These are phyloP conservation scores for Colletotrichum sp. DNA, from an alignment of 2,329 filamentous ascomycete species.

Conservation along the genomic window DNA sequence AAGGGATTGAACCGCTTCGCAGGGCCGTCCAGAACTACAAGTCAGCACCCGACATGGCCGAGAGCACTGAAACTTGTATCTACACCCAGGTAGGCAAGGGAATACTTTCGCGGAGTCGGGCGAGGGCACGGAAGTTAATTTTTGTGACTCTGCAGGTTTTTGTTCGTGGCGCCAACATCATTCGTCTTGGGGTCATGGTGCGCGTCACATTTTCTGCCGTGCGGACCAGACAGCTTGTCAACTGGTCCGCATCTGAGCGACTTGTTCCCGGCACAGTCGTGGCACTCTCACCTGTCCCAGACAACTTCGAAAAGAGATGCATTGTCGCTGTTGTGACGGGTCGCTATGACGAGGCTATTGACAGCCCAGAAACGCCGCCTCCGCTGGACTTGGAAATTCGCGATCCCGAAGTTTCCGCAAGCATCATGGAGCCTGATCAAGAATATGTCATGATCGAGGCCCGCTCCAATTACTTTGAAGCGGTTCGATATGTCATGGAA, in stretches of 20 bases:
- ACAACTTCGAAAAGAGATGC: constrained; percentile 70
- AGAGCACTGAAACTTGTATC: constrained; percentile 63
- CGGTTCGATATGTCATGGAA: constrained; percentile 72
- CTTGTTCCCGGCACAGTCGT: constrained; percentile 59
- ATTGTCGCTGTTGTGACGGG: constrained; percentile 76
- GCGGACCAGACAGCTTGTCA: constrained; percentile 68
- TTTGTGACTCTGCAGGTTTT: neutral
- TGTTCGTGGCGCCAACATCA: neutral
- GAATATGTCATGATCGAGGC: constrained; percentile 83
- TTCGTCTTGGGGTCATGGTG: constrained; percentile 64
- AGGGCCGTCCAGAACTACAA: constrained; percentile 66
- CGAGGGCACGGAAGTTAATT: neutral
- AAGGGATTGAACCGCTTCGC: constrained; percentile 72
- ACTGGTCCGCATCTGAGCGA: constrained; percentile 63
- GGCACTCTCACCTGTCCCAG: constrained; percentile 53
- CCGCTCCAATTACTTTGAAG: constrained; percentile 77
- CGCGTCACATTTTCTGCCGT: constrained; percentile 74
- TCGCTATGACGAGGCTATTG: neutral
- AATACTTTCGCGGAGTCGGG: neutral
- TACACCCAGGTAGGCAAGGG: constrained; percentile 68
- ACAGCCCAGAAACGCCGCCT: neutral
- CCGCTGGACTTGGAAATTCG: constrained; percentile 58
- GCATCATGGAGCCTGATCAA: constrained; percentile 69
- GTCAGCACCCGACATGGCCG: constrained; percentile 56
- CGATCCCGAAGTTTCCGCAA: constrained; percentile 15